Evolutionary conservation across 2,329 filamentous ascomycete species (phyloP).

Genomic region (Stachybotrys elegans): DNA sequence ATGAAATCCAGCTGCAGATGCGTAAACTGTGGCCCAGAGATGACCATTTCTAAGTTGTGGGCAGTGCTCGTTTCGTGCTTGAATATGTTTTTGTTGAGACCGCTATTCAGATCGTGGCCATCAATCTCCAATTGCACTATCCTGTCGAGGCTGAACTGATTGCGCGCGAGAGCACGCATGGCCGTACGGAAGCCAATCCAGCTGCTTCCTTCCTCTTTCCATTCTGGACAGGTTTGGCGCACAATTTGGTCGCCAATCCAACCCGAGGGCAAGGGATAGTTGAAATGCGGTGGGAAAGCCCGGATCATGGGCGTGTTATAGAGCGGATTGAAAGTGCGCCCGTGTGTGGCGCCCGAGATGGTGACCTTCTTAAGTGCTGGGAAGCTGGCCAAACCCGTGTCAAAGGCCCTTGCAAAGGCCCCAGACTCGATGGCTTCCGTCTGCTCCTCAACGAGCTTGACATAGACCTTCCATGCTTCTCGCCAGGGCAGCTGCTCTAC

Average conservation of each 20-base stretch:
- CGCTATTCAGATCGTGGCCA: constrained; percentile 19
- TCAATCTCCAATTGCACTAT: constrained; percentile 31
- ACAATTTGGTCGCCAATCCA: constrained; percentile 5
- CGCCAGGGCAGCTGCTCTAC: neutral
- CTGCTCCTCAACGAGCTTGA: constrained; percentile 26
- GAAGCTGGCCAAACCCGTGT: constrained; percentile 26
- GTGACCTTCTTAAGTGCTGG: constrained; percentile 29
- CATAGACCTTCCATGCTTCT: constrained; percentile 22
- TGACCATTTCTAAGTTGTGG: neutral
- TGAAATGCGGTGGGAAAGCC: constrained; percentile 31
- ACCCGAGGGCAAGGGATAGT: constrained; percentile 29
- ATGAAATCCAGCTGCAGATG: neutral
- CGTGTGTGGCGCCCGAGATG: constrained; percentile 34
- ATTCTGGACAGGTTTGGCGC: constrained; percentile 3
- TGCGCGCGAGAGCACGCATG: constrained; percentile 17
- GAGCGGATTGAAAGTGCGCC: constrained; percentile 24
- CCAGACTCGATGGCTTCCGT: constrained; percentile 18
- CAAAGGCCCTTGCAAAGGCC: constrained; percentile 24
- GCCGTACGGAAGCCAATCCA: constrained; percentile 27
- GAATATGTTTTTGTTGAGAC: constrained; percentile 17
- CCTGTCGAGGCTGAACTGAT: constrained; percentile 9
- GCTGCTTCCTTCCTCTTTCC: constrained; percentile 9
- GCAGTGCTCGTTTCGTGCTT: neutral
- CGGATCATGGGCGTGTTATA: constrained; percentile 39
- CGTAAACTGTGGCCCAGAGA: neutral